Percentiles rank a stretch among this genome's conserved stretches.
Conservation (phyloP, 1,284 basidiomycete species). For the Tilletia caries region DNA sequence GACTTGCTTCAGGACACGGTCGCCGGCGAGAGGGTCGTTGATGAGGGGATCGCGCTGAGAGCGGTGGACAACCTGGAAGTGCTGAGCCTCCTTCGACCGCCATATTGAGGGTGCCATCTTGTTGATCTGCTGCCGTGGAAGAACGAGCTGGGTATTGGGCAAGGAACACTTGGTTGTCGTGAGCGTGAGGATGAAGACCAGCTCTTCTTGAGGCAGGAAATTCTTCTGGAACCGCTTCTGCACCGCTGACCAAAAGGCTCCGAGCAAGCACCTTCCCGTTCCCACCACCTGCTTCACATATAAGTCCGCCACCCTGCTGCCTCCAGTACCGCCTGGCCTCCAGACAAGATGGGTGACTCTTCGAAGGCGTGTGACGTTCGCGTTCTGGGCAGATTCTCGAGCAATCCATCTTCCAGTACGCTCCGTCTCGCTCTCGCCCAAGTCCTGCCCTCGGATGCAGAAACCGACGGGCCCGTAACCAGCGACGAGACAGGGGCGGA, state of each 20-base stretch:
- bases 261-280: too few relatives aligned
- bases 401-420: slow-evolving; percentile 4
- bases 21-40: slow-evolving; percentile 83
- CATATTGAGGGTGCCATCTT: slow-evolving; percentile 65
- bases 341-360: too few relatives aligned
- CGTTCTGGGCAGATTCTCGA: not conserved
- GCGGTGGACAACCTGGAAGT: slow-evolving; percentile 95
- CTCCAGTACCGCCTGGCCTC: too few relatives aligned
- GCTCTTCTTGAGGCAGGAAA: too few relatives aligned
- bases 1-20: slow-evolving; percentile 81
- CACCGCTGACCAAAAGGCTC: too few relatives aligned
- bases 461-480: not conserved
- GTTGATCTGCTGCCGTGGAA: too few relatives aligned
- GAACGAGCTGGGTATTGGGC: too few relatives aligned
- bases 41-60: slow-evolving; percentile 93
- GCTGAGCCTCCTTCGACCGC: slow-evolving; percentile 78
- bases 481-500: not conserved
- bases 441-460: slow-evolving; percentile 13
- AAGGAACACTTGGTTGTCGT: too few relatives aligned
- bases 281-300: too few relatives aligned
- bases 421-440: slow-evolving; percentile 19
- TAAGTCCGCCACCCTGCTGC: too few relatives aligned
- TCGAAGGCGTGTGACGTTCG: not conserved
- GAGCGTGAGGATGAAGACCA: too few relatives aligned
- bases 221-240: too few relatives aligned